Base-by-base conservation (phyloP, 1,139 yeast species). In the Candida labiduridarum region DNA sequence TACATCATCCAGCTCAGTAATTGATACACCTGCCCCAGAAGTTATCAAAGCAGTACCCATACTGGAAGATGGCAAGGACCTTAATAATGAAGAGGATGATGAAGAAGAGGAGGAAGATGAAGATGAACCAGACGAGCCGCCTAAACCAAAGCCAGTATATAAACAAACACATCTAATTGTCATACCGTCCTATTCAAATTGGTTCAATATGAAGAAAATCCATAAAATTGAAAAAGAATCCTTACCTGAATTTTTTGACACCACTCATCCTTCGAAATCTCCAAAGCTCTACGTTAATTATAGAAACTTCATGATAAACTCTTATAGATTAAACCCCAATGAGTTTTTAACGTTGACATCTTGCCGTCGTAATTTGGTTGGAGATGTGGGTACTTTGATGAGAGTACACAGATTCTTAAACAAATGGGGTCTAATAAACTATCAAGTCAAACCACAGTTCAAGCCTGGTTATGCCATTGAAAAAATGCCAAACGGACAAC, bases 351-450 rank as follows among this genome's bases (percentile, higher is more conserved):
- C 97, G 0, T 87, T 91, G 49, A 94, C 99, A 0, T 95, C 98
- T 0, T 89, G 96, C 53, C 85, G 99, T 62, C 84, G 99, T 62
- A 94, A 92, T 63, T 78, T 95, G 55, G 95, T 91, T 19, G 99
- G 99, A 40, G 99, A 95, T 72, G 98, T 92, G 10, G 96, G 97
- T 16, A 87, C 97, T 1, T 80, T 95, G 53, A 84, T 94, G 82
- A 80, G 99, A 56, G 83, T 94, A 10, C 97, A 91, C 66, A 82
- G 89, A 55, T 94, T 95, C 63, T 76, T 95, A 56, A 92, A 84
- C 63, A 89, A 88, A 67, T 95, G 99, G 99, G 99, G 99, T 0
- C 75, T 95, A 52, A 90, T 95, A 50, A 95, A 95, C 67, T 95
- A 95, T 65, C 99, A 94, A 68, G 97, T 86, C 1, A 78, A 81